A percentile compares a stretch with the other conserved stretches of the same genome.
Evolutionary conservation across 1,284 basidiomycete species (phyloP).

Genomic region (Tausonia pullulans): DNA sequence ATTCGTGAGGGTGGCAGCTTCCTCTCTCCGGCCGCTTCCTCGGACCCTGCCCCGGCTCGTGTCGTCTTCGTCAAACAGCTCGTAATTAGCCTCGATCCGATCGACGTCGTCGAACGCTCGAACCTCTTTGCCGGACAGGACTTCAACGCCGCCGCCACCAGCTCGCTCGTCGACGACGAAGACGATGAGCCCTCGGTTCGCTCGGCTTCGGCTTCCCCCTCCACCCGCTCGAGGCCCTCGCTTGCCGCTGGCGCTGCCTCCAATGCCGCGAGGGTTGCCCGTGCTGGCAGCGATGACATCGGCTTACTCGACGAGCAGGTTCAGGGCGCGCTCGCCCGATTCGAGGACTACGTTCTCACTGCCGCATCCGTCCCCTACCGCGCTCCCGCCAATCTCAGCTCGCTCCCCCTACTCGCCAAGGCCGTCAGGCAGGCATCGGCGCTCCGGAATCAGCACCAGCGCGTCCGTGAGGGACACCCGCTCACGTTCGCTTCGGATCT

Average conservation of each 20-base stretch:
- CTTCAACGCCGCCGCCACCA: neutral
- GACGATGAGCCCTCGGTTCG: neutral
- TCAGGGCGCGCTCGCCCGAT: constrained; percentile 8
- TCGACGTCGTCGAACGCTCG: neutral
- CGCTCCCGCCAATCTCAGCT: constrained; percentile 1
- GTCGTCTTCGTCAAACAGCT: constrained; percentile 33
- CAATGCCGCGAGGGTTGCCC: too few species aligned
- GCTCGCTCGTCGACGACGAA: neutral
- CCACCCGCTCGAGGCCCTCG: too few species aligned
- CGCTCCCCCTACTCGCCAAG: constrained; percentile 24
- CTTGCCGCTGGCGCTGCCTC: too few species aligned
- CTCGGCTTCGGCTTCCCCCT: too few species aligned
- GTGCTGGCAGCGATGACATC: too few species aligned
- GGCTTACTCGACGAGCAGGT: constrained; percentile 13
- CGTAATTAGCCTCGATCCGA: constrained; percentile 20
- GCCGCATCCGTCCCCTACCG: constrained; percentile 11
- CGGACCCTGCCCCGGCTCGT: neutral
- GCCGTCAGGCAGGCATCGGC: neutral
- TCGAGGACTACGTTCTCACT: constrained; percentile 13
- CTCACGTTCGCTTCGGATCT: constrained; percentile 15
- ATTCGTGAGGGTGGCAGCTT: constrained; percentile 8
- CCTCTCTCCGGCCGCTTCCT: neutral
- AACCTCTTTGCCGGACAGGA: neutral
- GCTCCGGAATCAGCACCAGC: neutral
- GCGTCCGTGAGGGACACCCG: constrained; percentile 1